These are phyloP conservation scores for Arctium minus DNA, from an alignment of 129 eudicot genomes.

Conservation along the genomic window DNA sequence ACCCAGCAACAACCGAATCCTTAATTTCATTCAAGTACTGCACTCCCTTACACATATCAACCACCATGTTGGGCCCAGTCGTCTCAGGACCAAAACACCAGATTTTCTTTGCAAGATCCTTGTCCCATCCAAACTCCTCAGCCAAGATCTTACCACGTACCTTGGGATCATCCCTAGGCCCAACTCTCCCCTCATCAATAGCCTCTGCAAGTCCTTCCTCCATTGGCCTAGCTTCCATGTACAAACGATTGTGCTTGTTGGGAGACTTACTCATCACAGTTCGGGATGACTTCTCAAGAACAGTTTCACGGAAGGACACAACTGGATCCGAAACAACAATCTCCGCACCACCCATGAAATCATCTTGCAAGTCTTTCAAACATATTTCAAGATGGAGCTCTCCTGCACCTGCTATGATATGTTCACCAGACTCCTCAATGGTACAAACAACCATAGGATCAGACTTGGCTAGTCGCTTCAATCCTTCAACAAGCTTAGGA, in stretches of 20 bases:
- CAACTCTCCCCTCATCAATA: conserved; percentile 62
- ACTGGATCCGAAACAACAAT: conserved; percentile 57
- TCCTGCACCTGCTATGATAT: conserved; percentile 68
- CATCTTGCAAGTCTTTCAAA: conserved; percentile 55
- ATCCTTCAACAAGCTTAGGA: conserved; percentile 69
- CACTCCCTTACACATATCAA: conserved; percentile 71
- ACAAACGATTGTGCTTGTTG: conserved; percentile 66
- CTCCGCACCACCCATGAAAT: conserved; percentile 71
- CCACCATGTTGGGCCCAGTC: conserved; percentile 70
- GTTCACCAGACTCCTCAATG: conserved; percentile 67
- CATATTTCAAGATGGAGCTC: conserved; percentile 67
- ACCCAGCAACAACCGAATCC: conserved; percentile 71
- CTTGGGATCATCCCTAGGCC: conserved; percentile 68
- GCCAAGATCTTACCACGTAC: conserved; percentile 50
- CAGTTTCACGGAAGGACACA: conserved; percentile 71
- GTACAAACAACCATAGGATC: conserved; percentile 70
- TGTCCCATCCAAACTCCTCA: conserved; percentile 76
- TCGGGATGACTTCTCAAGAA: conserved; percentile 53
- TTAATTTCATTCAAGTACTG: conserved; percentile 64
- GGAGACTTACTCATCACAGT: conserved; percentile 75
- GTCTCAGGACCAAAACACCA: conserved; percentile 71
- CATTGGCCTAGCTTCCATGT: conserved; percentile 65
- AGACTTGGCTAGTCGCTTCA: conserved; percentile 56
- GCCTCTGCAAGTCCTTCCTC: conserved; percentile 68
- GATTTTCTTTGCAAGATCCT: conserved; percentile 65